These are phyloP conservation scores for Macrotyloma uniflorum DNA, from an alignment of 306 rosid genomes.

Conservation along the genomic window DNA sequence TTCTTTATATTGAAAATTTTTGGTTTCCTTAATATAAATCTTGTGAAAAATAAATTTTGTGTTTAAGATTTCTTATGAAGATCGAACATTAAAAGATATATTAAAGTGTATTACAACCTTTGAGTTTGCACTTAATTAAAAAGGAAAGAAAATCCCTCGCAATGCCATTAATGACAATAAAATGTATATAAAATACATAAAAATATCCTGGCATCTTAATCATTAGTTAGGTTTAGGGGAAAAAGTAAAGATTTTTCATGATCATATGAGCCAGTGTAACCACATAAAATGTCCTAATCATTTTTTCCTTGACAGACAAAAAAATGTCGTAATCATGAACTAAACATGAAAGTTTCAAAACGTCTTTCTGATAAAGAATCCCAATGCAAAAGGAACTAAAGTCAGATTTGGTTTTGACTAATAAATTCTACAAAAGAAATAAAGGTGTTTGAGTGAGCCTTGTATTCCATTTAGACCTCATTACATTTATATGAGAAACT, in stretches of 20 bases:
- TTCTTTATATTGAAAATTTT: too few relatives aligned
- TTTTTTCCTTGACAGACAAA: too few relatives aligned
- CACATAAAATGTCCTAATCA: conserved; percentile 7
- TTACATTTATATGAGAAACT: too few relatives aligned
- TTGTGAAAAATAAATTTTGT: too few relatives aligned
- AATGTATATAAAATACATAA: background rate
- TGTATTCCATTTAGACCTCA: too few relatives aligned
- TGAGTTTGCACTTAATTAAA: too few relatives aligned
- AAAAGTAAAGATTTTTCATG: background rate
- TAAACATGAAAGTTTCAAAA: background rate
- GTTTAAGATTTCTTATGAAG: too few relatives aligned
- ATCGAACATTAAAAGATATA: too few relatives aligned
- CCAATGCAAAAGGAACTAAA: background rate
- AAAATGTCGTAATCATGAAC: background rate
- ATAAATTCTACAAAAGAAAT: background rate
- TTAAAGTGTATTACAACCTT: too few relatives aligned
- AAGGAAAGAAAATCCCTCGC: too few relatives aligned
- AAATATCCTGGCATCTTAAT: background rate
- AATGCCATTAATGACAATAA: too few relatives aligned
- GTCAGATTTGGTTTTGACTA: conserved; percentile 18
- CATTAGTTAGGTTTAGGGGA: background rate
- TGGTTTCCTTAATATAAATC: too few relatives aligned
- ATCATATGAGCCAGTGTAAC: background rate
- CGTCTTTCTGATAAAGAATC: background rate
- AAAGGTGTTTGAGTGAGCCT: background rate